Evolutionary conservation across 495 filamentous ascomycete genomes (phyloP), one percentile per base, ranked within the genome.

Genomic region (Xylaria nigripes): DNA sequence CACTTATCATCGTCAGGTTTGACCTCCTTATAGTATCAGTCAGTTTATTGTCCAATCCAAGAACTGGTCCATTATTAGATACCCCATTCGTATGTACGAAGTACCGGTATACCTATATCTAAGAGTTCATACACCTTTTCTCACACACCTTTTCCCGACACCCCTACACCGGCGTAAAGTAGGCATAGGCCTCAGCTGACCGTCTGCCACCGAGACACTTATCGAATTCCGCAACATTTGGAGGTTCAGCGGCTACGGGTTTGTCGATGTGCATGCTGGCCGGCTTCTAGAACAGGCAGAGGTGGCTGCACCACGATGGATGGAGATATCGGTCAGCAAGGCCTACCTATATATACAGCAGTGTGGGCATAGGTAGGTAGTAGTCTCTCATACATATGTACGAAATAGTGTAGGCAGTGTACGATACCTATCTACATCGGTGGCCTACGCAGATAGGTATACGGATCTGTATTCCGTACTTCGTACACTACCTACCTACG

Each of bases 131-230:
- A 13, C 32, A 15, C 15, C 32, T 36, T 36, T 36, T 5, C 10
- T 36, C 15, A 13, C 32, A 15, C 15, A 5, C 15, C 15, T 36
- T 5, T 15, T 36, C 15, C 32, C 15, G 32, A 13, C 8, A 36
- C 10, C 5, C 32, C 13, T 36, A 5, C 32, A 36, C 13, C 6
- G 32, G 32, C 10, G 32, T 36, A 36, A 15, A 12, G 32, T 13
- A 36, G 47, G 51, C 22, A 30, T 29, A 18, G 25, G 51, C 51
- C 43, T 47, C 16, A 43, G 51, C 51, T 47, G 51, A 30, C 23
- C 29, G 42, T 25, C 44, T 19, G 29, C 32, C 9, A 24, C 7
- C 6, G 43, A 43, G 16, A 40, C 22, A 23, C 22, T 2, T 6
- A 29, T 47, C 51, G 51, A 19, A 54, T 47, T 30, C 51, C 43